Conservation (phyloP, 2,329 filamentous ascomycete species). For the Trematosphaeria pertusa region DNA sequence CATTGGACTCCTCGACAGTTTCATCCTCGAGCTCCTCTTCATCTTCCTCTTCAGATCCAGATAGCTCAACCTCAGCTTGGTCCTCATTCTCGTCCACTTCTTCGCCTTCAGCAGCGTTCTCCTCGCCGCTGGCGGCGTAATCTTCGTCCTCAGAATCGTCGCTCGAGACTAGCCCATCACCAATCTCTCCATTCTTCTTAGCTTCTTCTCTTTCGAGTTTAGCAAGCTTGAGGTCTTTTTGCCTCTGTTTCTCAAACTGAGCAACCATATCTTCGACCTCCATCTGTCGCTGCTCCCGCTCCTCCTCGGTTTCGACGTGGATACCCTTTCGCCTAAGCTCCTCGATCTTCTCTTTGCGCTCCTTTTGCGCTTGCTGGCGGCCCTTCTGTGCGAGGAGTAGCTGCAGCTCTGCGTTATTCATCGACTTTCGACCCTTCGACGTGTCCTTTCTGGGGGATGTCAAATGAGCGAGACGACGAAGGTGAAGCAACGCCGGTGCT, state of each 20-base stretch:
- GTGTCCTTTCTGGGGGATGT: constrained; percentile 65
- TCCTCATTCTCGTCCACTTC: constrained; percentile 48
- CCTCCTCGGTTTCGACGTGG: constrained; percentile 82
- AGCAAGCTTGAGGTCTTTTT: constrained; percentile 80
- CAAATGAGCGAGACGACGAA: constrained; percentile 78
- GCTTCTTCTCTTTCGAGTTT: constrained; percentile 76
- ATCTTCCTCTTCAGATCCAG: constrained; percentile 53
- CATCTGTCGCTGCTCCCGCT: constrained; percentile 80
- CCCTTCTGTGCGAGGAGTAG: constrained; percentile 72
- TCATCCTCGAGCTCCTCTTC: constrained; percentile 43
- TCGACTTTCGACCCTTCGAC: constrained; percentile 56
- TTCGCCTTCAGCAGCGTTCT: constrained; percentile 52
- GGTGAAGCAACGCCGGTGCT: constrained; percentile 67
- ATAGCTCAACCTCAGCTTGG: constrained; percentile 50
- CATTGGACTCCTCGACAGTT: constrained; percentile 36
- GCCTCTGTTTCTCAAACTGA: constrained; percentile 77
- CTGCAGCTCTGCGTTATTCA: constrained; percentile 75
- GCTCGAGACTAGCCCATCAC: constrained; percentile 55
- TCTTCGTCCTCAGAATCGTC: constrained; percentile 65
- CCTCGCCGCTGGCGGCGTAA: constrained; percentile 55
- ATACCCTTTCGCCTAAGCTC: constrained; percentile 81
- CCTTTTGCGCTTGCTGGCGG: constrained; percentile 77
- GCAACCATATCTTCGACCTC: constrained; percentile 79
- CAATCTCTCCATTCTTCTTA: constrained; percentile 64
- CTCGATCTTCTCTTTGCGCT: constrained; percentile 78